phyloP scores from a whole-genome alignment of 169 alveolate species.

The Cryptosporidium canis region DNA sequence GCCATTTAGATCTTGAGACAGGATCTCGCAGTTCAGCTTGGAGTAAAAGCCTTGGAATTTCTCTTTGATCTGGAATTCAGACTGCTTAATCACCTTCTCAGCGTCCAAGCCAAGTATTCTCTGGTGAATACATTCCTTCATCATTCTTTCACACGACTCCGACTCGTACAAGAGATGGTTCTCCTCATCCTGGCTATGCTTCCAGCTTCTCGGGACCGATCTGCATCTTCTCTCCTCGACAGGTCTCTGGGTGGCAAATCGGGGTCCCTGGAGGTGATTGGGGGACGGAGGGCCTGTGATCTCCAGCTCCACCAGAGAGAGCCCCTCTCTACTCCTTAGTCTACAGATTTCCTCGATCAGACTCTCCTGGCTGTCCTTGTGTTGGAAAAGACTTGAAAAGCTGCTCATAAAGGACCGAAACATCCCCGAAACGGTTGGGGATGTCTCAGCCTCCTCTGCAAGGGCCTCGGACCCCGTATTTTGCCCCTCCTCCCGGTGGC shows the following conservation, averaged over 20 bases:
- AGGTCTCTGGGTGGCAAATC: not conserved
- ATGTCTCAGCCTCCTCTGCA: not conserved
- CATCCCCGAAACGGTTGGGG: not conserved
- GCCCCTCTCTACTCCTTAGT: not conserved
- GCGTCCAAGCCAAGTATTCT: not conserved
- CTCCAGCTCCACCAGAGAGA: slow-evolving; percentile 5
- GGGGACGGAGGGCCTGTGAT: not conserved
- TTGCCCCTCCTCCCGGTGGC: not conserved
- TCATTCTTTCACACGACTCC: not conserved
- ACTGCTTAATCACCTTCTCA: not conserved
- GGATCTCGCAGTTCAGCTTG: not conserved
- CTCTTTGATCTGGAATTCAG: not conserved
- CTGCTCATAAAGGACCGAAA: not conserved
- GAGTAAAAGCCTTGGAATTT: slow-evolving; percentile 19
- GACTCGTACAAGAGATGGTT: not conserved
- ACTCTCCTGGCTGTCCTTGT: not conserved
- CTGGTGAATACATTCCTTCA: not conserved
- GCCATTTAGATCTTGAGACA: not conserved
- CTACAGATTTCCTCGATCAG: not conserved
- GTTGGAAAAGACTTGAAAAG: not conserved
- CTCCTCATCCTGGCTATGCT: not conserved
- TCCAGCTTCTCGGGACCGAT: slow-evolving; percentile 26
- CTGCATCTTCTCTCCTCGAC: slow-evolving; percentile 3
- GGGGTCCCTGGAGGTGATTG: not conserved
- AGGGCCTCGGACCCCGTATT: not conserved